phyloP scores from a whole-genome alignment of 1,284 basidiomycete species.

The Neotropicomus parvogracilis region DNA sequence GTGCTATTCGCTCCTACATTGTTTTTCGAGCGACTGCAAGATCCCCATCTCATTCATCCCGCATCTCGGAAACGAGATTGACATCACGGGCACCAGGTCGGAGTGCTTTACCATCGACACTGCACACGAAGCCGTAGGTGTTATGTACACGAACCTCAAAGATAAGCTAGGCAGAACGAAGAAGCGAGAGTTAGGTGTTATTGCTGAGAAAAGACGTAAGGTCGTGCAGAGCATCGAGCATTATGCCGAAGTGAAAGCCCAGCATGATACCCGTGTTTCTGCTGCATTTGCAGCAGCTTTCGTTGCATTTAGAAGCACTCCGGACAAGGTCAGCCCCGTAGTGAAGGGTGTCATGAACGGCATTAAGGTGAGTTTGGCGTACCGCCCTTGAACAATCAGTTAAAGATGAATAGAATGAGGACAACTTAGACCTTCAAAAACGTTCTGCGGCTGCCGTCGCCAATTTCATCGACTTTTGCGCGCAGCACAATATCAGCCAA shows the following conservation, averaged over 20 bases:
- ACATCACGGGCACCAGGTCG: slow-evolving; percentile 62
- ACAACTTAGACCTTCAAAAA: slow-evolving; percentile 86
- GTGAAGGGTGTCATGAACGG: slow-evolving; percentile 98
- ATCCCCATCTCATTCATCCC: slow-evolving; percentile 80
- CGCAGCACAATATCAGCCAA: slow-evolving; percentile 58
- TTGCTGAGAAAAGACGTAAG: slow-evolving; percentile 77
- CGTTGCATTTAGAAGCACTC: slow-evolving; percentile 79
- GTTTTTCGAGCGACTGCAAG: slow-evolving; percentile 85
- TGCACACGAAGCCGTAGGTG: slow-evolving; percentile 70
- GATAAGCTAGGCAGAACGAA: slow-evolving; percentile 67
- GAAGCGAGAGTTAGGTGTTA: slow-evolving; percentile 72
- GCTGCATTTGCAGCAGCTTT: slow-evolving; percentile 90
- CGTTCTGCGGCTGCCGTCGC: slow-evolving; percentile 88
- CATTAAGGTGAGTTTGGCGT: slow-evolving; percentile 68
- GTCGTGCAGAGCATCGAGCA: slow-evolving; percentile 77
- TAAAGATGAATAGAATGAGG: slow-evolving; percentile 65
- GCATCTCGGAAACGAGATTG: slow-evolving; percentile 72
- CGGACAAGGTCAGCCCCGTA: slow-evolving; percentile 92
- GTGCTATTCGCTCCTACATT: slow-evolving; percentile 74
- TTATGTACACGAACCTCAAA: slow-evolving; percentile 74
- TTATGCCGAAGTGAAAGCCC: slow-evolving; percentile 80
- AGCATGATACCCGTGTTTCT: slow-evolving; percentile 84
- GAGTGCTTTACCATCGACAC: slow-evolving; percentile 80
- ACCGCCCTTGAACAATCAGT: slow-evolving; percentile 2
- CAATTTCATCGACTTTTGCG: slow-evolving; percentile 85